Evolutionary conservation across 371 early-diverging fungal species (phyloP), one percentile per base, ranked within the genome.

Genomic region (Nematocida parisii): DNA sequence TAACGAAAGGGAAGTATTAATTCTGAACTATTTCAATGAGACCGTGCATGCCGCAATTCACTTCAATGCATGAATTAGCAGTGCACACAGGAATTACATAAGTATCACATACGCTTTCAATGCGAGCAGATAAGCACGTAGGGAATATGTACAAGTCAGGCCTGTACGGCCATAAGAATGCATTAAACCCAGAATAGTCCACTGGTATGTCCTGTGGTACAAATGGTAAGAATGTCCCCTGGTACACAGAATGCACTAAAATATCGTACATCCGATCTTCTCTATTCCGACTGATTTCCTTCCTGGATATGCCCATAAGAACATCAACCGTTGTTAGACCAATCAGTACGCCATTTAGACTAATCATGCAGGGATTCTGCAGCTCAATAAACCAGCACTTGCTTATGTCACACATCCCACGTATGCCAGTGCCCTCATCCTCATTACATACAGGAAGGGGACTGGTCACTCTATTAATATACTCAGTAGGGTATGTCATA

Each of bases 401-500:
- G 27, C 20, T 15, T 39, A 52, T 18, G 9, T 61, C 64, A 22
- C 42, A 64, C 18, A 64, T 0, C 1, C 22, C 42, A n/a, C 42
- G 39, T 6, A 45, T n/a, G 1, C 52, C 9, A 33, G n/a, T n/a
- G n/a, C 2, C 22, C 2, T 44, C 3, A 27, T 33, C 15, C 7
- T 64, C 42, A 33, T 33, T 13, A 18, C 1, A 13, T 20, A 22
- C 33, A 45, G 39, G 64, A 7, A 45, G 11, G 0, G 7, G 6
- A 9, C 44, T 13, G 1, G 73, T 13, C 6, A 33, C 56, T n/a
- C 11, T 33, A 7, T 61, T n/a, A 7, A 52, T 15, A 40, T 56
- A 77, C 62, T 61, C 46, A 13, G 68, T 61, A n/a, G 80, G 80
- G 39, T 60, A 68, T 4, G 52, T 42, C 80, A 77, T 77, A 15